Evolutionary conservation across 331 rosid genomes (phyloP), one percentile per base, ranked within the genome.

Genomic region (Quercus tomentella): DNA sequence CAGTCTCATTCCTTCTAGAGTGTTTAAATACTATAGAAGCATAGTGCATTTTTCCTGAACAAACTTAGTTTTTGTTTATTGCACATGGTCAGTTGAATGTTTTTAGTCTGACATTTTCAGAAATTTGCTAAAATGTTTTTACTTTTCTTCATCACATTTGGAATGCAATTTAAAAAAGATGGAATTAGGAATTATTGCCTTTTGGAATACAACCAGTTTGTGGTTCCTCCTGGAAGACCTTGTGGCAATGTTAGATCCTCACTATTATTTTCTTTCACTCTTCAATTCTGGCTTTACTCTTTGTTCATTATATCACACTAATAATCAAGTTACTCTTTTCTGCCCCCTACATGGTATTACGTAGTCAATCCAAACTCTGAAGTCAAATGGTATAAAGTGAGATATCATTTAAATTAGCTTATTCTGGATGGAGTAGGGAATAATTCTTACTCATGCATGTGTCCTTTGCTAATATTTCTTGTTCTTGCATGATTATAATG

Each of bases 241-340:
- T 60, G 67, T 60, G 67, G 31, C 30, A 31, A 4, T 61, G 79
- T 68, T 70, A 76, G 77, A 70, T 73, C 73, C 23, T 71, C 70
- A 51, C 58, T 23, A 58, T 56, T 56, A 55, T 37, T 31, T 56
- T 21, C 54, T 31, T 25, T 37, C 56, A 20, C 22, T 70, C 51
- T 33, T 74, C 26, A 62, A 16, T 61, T 70, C 78, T 43, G 76
- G 41, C 62, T 74, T 69, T 70, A 58, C 28, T 51, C n/a, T 5
- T n/a, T 51, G 70, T 51, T 74, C 20, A 76, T 73, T 60, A 17
- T 65, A 2, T 65, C 71, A 7, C 49, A 17, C 15, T 1, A 16
- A 61, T 61, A 17, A 7, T 65, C 49, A 7, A 30, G 31, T 11
- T 30, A 65, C 45, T 0, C 18, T 30, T 61, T 7, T 65, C 43